Conservation (phyloP, 345 rosid genomes). For the Theobroma cacao region DNA sequence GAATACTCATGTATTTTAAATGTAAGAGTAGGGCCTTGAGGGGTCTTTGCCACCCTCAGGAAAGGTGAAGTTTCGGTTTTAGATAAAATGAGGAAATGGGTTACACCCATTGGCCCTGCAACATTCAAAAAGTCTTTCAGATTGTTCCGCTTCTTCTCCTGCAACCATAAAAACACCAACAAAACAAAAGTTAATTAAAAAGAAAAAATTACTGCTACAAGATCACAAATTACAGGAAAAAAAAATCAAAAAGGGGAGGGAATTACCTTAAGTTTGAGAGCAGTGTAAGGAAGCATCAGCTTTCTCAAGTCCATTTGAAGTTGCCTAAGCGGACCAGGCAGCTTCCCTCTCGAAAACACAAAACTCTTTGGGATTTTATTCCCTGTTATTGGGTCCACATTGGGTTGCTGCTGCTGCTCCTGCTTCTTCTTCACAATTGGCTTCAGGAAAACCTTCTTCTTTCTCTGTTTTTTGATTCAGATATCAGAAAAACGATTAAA, state of each 20-base stretch:
- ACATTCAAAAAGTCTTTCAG: slow-evolving; percentile 84
- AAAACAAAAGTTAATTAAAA: slow-evolving; percentile 3
- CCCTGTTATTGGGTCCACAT: slow-evolving; percentile 79
- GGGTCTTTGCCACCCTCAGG: slow-evolving; percentile 86
- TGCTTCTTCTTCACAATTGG: slow-evolving; percentile 56
- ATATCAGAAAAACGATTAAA: slow-evolving; percentile 3
- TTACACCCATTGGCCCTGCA: slow-evolving; percentile 97
- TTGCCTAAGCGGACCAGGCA: slow-evolving; percentile 71
- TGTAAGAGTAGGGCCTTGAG: slow-evolving; percentile 92
- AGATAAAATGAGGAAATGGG: slow-evolving; percentile 82
- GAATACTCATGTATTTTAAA: slow-evolving; percentile 81
- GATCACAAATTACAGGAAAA: not conserved
- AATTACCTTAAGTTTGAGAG: slow-evolving; percentile 78
- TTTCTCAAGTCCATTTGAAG: slow-evolving; percentile 90
- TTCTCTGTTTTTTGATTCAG: slow-evolving; percentile 42
- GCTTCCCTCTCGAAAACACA: slow-evolving; percentile 84
- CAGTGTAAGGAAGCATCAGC: slow-evolving; percentile 93
- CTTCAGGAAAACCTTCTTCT: slow-evolving; percentile 56
- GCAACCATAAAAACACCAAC: slow-evolving; percentile 19
- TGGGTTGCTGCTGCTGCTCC: slow-evolving; percentile 21
- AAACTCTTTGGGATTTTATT: slow-evolving; percentile 88
- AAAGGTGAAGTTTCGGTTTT: slow-evolving; percentile 67
- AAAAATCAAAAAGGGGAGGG: not conserved
- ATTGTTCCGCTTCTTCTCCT: slow-evolving; percentile 90
- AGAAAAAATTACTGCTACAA: not conserved